Evolutionary conservation across 805 yeast species (phyloP), one percentile per base, ranked within the genome.

Genomic region (Yarrowia keelungensis): DNA sequence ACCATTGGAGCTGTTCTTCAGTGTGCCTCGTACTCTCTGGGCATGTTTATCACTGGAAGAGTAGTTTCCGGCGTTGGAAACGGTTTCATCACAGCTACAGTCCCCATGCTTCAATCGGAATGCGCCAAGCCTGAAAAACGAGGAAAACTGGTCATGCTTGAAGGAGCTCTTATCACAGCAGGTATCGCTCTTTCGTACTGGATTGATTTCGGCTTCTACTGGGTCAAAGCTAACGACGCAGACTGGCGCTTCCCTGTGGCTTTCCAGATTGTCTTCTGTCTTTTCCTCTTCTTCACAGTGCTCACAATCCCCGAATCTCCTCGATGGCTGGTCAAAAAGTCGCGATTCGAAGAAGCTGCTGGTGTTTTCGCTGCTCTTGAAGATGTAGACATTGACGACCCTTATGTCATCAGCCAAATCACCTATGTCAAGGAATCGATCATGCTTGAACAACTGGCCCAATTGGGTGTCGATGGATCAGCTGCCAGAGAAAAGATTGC

Each of bases 1-100:
- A 53, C 58, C 8, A 38, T 53, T 16, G 58, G 58, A 11, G 58
- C 58, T 10, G 12, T 53, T 38, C 43, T 53, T 1, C 58, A 53
- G 16, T 53, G 58, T 53, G 58, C 58, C 38, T 53, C 58, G 10
- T 53, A 53, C 32, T 53, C 58, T 38, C 43, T 53, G n/a, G 58
- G 58, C 43, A 53, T 53, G 58, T 53, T 53, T 3, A 53, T 53
- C 35, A 53, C 58, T 2, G 58, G 58, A 14, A 22, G 58, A 16
- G 43, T 53, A 1, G 58, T 53, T 8, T 53, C 58, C 0, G 58
- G 58, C 2, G 58, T 53, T 8, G 58, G 58, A 8, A 53, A 53
- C 16, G 56, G 56, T 3, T 51, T 51, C 42, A 51, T 51, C 8
- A 51, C 56, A 8, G 56, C 56, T n/a, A 53, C 58, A 2, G 58